phyloP scores from a whole-genome alignment of 1,284 basidiomycete genomes.

The Papiliotrema fonsecae region DNA sequence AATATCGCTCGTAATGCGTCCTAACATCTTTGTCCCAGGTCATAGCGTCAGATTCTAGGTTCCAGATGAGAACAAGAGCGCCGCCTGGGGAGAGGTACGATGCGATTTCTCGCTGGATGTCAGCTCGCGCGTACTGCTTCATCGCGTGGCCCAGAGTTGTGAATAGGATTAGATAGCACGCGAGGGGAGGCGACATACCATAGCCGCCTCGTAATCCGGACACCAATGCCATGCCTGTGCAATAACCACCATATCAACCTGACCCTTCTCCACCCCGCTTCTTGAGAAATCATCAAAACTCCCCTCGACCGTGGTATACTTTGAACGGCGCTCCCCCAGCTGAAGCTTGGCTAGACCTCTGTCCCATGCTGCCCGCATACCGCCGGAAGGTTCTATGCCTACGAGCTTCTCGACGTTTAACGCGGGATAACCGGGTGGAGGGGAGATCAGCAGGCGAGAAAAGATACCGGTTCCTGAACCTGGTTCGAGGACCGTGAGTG shows the following conservation, averaged over 20 bases:
- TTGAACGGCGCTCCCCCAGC: background rate
- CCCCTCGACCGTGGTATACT: constrained; percentile 35
- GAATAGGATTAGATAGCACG: too few relatives aligned
- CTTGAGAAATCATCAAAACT: constrained; percentile 44
- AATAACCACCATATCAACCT: constrained; percentile 44
- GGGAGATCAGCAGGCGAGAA: constrained; percentile 42
- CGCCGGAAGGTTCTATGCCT: constrained; percentile 47
- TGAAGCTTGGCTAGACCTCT: constrained; percentile 3
- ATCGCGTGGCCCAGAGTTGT: too few relatives aligned
- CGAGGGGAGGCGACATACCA: too few relatives aligned
- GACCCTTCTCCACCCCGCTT: constrained; percentile 18
- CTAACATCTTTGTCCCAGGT: constrained; percentile 22
- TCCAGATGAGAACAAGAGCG: constrained; percentile 46
- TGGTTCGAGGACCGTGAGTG: constrained; percentile 35
- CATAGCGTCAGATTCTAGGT: constrained; percentile 29
- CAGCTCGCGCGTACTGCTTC: too few relatives aligned
- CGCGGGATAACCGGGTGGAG: constrained; percentile 29
- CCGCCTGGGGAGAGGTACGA: constrained; percentile 43
- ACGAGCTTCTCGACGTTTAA: constrained; percentile 37
- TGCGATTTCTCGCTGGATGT: constrained; percentile 12
- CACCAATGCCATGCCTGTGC: constrained; percentile 49
- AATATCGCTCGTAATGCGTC: constrained; percentile 30
- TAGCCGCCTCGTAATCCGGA: constrained; percentile 38
- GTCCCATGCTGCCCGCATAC: constrained; percentile 46
- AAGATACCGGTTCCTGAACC: constrained; percentile 50